Evolutionary conservation across 2,329 filamentous ascomycete species (phyloP).

Genomic region (Grosmannia clavigera): DNA sequence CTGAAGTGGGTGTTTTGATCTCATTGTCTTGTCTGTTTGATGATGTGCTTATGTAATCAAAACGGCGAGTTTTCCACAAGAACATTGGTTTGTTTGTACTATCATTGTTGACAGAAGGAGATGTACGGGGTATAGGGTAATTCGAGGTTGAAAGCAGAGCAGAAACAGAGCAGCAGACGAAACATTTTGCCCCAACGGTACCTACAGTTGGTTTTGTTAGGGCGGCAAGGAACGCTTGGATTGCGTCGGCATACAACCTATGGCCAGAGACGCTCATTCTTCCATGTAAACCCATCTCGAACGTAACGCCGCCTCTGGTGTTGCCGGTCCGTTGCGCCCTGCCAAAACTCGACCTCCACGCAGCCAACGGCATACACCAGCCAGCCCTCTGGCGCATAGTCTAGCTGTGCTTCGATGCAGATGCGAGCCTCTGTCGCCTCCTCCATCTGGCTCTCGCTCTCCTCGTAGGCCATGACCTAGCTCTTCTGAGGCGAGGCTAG

Average conservation of each 20-base stretch:
- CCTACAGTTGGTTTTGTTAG: too few species aligned
- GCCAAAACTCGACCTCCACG: conserved; percentile 10
- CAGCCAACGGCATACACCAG: conserved; percentile 8
- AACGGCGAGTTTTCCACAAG: not conserved
- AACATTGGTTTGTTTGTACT: not conserved
- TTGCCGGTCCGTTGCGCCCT: conserved; percentile 8
- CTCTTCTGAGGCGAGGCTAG: too few species aligned
- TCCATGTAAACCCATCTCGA: not conserved
- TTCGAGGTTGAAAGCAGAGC: not conserved
- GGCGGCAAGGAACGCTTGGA: too few species aligned
- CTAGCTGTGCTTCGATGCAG: conserved; percentile 1
- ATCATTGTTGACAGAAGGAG: not conserved
- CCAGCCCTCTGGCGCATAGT: conserved; percentile 7
- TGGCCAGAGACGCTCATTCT: conserved; percentile 6
- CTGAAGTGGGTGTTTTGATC: not conserved
- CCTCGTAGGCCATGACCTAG: too few species aligned
- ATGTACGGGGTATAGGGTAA: not conserved
- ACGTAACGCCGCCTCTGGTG: conserved; percentile 9
- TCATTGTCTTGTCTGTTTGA: not conserved
- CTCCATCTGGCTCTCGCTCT: too few species aligned
- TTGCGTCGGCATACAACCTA: not conserved
- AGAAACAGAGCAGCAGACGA: not conserved
- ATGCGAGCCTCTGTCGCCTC: too few species aligned
- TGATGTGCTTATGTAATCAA: not conserved
- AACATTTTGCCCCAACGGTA: too few species aligned